Percentiles rank a stretch among this genome's conserved stretches.
phyloP scores from a whole-genome alignment of 352 stramenopile genomes.

The Globisporangium cystogenes region DNA sequence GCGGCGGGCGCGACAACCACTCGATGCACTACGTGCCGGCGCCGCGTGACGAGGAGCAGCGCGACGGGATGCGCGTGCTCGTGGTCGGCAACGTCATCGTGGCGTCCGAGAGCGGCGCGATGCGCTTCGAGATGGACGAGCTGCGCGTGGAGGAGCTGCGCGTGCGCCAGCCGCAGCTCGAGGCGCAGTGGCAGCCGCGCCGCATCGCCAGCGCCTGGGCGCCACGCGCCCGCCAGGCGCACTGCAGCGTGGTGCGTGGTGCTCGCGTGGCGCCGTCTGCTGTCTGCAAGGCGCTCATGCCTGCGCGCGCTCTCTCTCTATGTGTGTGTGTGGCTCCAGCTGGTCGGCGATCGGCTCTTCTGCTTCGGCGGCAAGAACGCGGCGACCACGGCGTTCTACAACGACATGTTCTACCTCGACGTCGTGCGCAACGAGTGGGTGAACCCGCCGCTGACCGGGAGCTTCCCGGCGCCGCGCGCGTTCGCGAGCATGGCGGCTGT shows the following conservation, averaged over 20 bases:
- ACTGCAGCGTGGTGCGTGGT: slow-evolving; percentile 51
- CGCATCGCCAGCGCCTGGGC: slow-evolving; percentile 55
- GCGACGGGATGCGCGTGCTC: slow-evolving; percentile 43
- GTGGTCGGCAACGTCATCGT: slow-evolving; percentile 62
- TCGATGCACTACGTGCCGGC: slow-evolving; percentile 68
- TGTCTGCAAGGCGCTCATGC: too few relatives aligned
- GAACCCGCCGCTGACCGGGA: slow-evolving; percentile 24
- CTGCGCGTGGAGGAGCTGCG: slow-evolving; percentile 60
- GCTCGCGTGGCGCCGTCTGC: slow-evolving; percentile 15
- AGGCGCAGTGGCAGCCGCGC: slow-evolving; percentile 43
- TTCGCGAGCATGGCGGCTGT: slow-evolving; percentile 45
- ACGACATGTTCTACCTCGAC: slow-evolving; percentile 79
- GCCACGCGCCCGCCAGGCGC: slow-evolving; percentile 42
- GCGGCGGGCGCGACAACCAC: slow-evolving; percentile 45
- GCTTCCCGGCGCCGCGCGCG: slow-evolving; percentile 30
- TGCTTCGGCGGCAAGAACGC: slow-evolving; percentile 71
- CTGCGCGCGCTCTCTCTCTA: too few relatives aligned
- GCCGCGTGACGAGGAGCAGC: slow-evolving; percentile 23
- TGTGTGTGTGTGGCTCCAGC: slow-evolving; percentile 13
- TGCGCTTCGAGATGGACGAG: slow-evolving; percentile 39
- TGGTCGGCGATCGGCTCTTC: slow-evolving; percentile 55
- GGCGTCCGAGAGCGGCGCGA: slow-evolving; percentile 6
- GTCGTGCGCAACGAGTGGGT: slow-evolving; percentile 52
- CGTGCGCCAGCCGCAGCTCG: slow-evolving; percentile 38
- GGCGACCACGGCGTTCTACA: slow-evolving; percentile 36